phyloP scores from a whole-genome alignment of 345 rosid species.

The Streptanthus diversifolius region DNA sequence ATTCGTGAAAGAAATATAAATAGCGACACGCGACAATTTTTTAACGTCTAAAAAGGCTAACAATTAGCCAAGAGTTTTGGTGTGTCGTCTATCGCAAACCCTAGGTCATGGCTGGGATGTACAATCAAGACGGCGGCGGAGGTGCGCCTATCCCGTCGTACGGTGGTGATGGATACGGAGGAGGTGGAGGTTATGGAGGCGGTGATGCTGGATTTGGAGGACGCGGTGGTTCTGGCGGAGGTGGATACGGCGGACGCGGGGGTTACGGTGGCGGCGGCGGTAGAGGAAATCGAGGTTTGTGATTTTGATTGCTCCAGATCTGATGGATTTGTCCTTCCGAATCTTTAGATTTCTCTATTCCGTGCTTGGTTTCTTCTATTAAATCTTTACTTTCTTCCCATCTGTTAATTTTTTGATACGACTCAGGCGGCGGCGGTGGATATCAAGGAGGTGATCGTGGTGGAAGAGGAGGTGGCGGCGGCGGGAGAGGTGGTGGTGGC shows the following conservation, averaged over 20 bases:
- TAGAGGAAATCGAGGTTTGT: conserved; percentile 54
- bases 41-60: not conserved
- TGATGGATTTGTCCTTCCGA: not conserved
- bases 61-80: conserved; percentile 3
- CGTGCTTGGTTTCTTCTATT: not conserved
- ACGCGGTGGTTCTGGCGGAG: conserved; percentile 44
- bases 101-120: conserved; percentile 68
- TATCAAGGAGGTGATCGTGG: conserved; percentile 78
- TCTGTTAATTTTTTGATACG: conserved; percentile 18
- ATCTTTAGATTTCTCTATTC: conserved; percentile 1
- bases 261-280: conserved; percentile 51
- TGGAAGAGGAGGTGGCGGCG: conserved; percentile 57
- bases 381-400: not conserved
- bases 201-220: conserved; percentile 42
- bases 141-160: conserved; percentile 41
- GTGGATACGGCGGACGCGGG: conserved; percentile 43
- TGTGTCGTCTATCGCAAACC: conserved; percentile 25
- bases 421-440: conserved; percentile 45
- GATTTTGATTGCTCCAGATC: conserved; percentile 15
- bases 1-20: conserved; percentile 5
- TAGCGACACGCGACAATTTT: not conserved
- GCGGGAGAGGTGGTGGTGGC: conserved; percentile 61
- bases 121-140: conserved; percentile 67
- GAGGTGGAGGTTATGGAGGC: conserved; percentile 44
- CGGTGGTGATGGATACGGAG: conserved; percentile 42